Conservation (phyloP, 768 basidiomycete species). For the Russula earlei region DNA sequence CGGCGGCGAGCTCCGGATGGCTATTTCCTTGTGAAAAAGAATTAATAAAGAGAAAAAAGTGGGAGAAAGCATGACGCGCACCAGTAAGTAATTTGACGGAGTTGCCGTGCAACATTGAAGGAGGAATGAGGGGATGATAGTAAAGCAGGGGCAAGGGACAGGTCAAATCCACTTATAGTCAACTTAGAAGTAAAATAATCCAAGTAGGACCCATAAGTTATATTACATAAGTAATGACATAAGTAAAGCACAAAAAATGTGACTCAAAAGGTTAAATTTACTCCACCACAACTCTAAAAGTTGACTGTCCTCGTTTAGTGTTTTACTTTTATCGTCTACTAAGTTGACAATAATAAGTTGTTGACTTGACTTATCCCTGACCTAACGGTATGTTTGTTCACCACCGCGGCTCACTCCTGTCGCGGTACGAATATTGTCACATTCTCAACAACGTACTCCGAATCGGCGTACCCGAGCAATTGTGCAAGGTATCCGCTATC, state of each 20-base stretch:
- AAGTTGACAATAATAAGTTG: too few relatives aligned
- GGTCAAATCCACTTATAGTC: too few relatives aligned
- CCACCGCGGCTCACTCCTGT: constrained; percentile 9
- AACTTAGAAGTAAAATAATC: too few relatives aligned
- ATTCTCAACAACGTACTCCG: constrained; percentile 95
- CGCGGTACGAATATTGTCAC: constrained; percentile 68
- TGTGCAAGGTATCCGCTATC: constrained; percentile 69
- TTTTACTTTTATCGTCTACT: too few relatives aligned
- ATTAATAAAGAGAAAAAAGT: constrained; percentile 12
- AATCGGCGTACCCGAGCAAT: constrained; percentile 87
- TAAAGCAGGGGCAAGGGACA: too few relatives aligned
- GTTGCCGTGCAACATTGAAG: constrained; percentile 76
- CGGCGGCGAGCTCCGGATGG: constrained; percentile 93
- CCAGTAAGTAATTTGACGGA: constrained; percentile 69
- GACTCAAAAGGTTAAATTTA: too few relatives aligned
- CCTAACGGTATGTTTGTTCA: constrained; percentile 20
- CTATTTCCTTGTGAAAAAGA: constrained; percentile 67
- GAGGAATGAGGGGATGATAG: neutral
- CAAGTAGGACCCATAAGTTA: too few relatives aligned
- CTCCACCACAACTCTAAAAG: too few relatives aligned
- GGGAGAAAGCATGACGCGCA: constrained; percentile 25
- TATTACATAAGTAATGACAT: too few relatives aligned
- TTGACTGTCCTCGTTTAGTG: too few relatives aligned
- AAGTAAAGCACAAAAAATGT: too few relatives aligned
- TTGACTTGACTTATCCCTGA: too few relatives aligned